Evolutionary conservation across 441 rosid genomes (phyloP).

Genomic region (Pelargonium australe): DNA sequence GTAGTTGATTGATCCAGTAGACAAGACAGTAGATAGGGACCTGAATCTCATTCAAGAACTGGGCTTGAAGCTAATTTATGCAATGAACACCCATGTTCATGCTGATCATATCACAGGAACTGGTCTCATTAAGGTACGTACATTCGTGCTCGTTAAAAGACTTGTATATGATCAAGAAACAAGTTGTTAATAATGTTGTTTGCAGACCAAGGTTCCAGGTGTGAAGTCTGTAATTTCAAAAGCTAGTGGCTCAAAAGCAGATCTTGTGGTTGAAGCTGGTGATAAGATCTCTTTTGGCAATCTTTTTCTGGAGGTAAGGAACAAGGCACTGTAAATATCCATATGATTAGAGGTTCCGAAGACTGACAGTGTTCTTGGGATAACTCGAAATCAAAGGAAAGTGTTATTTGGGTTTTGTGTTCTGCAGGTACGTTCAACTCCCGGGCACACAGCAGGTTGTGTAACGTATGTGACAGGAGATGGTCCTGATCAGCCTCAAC

Average conservation of each 20-base stretch:
- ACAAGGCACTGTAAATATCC: too few species aligned
- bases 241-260: slow-evolving; percentile 83
- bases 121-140: slow-evolving; percentile 60
- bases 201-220: slow-evolving; percentile 53
- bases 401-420: not conserved
- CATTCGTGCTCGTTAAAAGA: too few species aligned
- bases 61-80: slow-evolving; percentile 73
- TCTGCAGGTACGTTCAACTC: slow-evolving; percentile 81
- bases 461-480: slow-evolving; percentile 87
- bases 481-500: slow-evolving; percentile 70
- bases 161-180: too few species aligned
- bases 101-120: slow-evolving; percentile 97
- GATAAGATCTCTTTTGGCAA: slow-evolving; percentile 63
- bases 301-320: slow-evolving; percentile 66
- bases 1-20: slow-evolving; percentile 92
- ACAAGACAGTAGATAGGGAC: slow-evolving; percentile 81
- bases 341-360: too few species aligned
- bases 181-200: slow-evolving; percentile 13
- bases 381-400: too few species aligned
- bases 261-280: slow-evolving; percentile 51
- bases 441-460: slow-evolving; percentile 90
- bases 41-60: slow-evolving; percentile 54
- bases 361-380: too few species aligned
- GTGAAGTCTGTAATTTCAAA: slow-evolving; percentile 71
- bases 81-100: slow-evolving; percentile 90